phyloP scores from a whole-genome alignment of 2,329 filamentous ascomycete genomes.

The Gyromitra esculenta region DNA sequence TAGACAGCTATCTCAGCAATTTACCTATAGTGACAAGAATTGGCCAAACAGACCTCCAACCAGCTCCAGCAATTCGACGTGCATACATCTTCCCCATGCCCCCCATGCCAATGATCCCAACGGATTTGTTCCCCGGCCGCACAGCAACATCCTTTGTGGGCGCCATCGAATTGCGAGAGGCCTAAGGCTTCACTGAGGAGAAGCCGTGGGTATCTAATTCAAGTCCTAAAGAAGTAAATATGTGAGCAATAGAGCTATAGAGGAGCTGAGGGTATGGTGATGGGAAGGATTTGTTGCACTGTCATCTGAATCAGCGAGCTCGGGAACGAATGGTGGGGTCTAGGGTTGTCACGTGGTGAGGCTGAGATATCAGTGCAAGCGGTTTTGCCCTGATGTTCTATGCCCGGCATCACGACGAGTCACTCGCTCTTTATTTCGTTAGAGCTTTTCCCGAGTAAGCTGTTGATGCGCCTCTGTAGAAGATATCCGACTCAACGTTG shows the following conservation, averaged over 20 bases:
- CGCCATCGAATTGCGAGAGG: conserved; percentile 12
- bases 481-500: background rate
- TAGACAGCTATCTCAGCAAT: conserved; percentile 62
- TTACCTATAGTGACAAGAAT: conserved; percentile 49
- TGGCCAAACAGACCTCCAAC: conserved; percentile 83
- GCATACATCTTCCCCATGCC: conserved; percentile 99
- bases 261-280: background rate
- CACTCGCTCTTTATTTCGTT: conserved; percentile 1
- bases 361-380: conserved; percentile 2
- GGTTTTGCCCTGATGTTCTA: background rate
- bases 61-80: conserved; percentile 83
- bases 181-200: background rate
- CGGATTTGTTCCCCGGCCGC: conserved; percentile 60
- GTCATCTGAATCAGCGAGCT: background rate
- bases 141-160: conserved; percentile 23
- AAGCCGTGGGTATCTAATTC: background rate
- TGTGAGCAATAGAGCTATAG: background rate
- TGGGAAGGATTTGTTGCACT: background rate
- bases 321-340: conserved; percentile 26
- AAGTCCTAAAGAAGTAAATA: background rate
- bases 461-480: background rate
- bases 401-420: background rate
- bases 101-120: conserved; percentile 98
- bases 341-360: conserved; percentile 28
- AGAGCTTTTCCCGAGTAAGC: too few relatives aligned